Base-by-base conservation (phyloP, 257 asterid genomes). In the Osmanthus fragrans region DNA sequence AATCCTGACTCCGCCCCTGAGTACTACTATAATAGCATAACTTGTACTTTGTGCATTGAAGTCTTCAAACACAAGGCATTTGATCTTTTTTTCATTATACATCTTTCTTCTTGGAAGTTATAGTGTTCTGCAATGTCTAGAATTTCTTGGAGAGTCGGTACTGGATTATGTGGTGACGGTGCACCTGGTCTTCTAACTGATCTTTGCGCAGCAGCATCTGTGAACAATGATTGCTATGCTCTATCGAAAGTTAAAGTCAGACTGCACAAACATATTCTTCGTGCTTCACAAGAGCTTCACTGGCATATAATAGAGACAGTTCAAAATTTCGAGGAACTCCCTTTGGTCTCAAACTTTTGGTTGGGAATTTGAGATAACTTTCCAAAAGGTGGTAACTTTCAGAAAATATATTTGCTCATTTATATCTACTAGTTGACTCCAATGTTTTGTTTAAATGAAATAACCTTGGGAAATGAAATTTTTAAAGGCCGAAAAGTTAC, bases 151-250 rank as follows among this genome's bases (percentile, higher is more conserved):
- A 25, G 27, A 25, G 0, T 25, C 27, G 27, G 27, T 25, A 25
- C 27, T 25, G 1, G 27, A 25, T 25, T 25, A 25, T 25, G 27
- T 1, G 27, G 27, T 25, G 27, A 25, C 27, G 1, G 42, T 72
- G 71, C 85, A 92, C 76, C 91, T 25, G 27, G 27, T 25, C 27
- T 25, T 25, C 27, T 25, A 25, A 25, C 27, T 25, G 27, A 25
- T 25, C 27, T 25, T 25, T 25, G 27, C 0, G 0, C 27, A 25
- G 27, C 1, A 25, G 92, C 96, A 21, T 91, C 97, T 2, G 97
- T 91, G 70, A 92, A 92, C 80, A 94, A 94, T 18, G 92, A 89
- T 29, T 88, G 94, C 74, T 94, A 94, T 70, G 93, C 97, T 10
- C 86, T 56, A 6, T 82, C 94, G 9, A 88, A 97, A 5, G 51